Conservation (phyloP, 1,139 yeast genomes). For the Blastobotrys illinoisensis region DNA sequence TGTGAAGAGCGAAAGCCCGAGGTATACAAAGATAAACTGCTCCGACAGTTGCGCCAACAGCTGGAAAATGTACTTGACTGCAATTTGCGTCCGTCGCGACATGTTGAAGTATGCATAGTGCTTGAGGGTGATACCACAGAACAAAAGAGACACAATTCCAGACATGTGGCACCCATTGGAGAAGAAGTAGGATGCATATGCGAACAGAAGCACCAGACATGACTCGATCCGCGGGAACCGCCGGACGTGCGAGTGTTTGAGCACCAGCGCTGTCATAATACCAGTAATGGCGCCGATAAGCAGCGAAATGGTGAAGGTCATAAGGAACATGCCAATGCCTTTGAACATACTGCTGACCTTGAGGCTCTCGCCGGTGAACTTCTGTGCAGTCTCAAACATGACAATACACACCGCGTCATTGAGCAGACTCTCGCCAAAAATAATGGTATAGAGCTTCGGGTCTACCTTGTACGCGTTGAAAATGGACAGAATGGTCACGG, state of each 20-base stretch:
- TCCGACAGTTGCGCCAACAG: constrained; percentile 90
- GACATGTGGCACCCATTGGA: constrained; percentile 99
- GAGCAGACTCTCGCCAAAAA: constrained; percentile 90
- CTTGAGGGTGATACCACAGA: constrained; percentile 93
- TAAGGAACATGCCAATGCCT: constrained; percentile 88
- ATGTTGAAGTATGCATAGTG: constrained; percentile 96
- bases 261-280: constrained; percentile 75
- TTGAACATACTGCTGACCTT: constrained; percentile 75
- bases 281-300: constrained; percentile 88
- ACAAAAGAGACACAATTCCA: constrained; percentile 89
- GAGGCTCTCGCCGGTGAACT: constrained; percentile 83
- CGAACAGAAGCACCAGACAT: constrained; percentile 81
- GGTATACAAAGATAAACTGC: constrained; percentile 90
- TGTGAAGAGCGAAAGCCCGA: constrained; percentile 90
- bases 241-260: constrained; percentile 89
- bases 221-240: constrained; percentile 96
- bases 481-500: constrained; percentile 92
- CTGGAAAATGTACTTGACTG: constrained; percentile 91
- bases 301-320: constrained; percentile 91
- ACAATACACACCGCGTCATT: constrained; percentile 98
- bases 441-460: constrained; percentile 92
- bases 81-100: constrained; percentile 96
- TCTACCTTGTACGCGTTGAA: constrained; percentile 97
- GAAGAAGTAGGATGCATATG: constrained; percentile 94
- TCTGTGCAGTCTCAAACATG: constrained; percentile 98